A percentile compares a stretch with the other conserved stretches of the same genome.
Evolutionary conservation across 2,329 filamentous ascomycete genomes (phyloP).

Genomic region (Endocalyx cinctus): DNA sequence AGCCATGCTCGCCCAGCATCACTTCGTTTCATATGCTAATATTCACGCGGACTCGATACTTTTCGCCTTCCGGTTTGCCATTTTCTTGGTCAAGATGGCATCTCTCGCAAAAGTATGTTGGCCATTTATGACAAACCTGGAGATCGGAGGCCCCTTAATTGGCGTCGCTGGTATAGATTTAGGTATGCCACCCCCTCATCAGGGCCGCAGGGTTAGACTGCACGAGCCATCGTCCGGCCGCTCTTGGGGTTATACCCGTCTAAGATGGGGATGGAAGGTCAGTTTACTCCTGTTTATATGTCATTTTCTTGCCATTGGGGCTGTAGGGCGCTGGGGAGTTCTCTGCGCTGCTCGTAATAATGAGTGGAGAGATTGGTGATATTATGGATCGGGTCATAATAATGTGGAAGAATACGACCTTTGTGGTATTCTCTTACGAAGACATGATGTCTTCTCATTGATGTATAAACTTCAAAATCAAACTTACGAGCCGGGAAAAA

Average conservation of each 20-base stretch:
- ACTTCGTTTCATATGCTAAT: conserved; percentile 23
- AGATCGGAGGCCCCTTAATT: conserved; percentile 63
- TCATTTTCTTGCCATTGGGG: conserved; percentile 30
- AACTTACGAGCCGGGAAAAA: no score
- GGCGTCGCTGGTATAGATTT: conserved; percentile 64
- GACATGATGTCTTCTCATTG: no score
- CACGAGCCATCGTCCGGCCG: conserved; percentile 8
- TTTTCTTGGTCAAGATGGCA: conserved; percentile 67
- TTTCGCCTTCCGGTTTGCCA: conserved; percentile 44
- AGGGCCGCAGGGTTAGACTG: conserved; percentile 2
- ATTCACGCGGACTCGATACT: conserved; percentile 27
- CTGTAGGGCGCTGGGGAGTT: conserved; percentile 23
- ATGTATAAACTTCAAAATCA: no score
- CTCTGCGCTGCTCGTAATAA: conserved; percentile 26
- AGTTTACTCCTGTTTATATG: conserved; percentile 29
- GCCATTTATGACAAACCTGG: conserved; percentile 63
- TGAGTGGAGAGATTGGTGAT: conserved; percentile 20
- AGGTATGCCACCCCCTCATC: conserved; percentile 29
- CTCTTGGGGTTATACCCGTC: conserved; percentile 9
- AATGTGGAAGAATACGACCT: no score
- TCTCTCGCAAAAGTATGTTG: conserved; percentile 65
- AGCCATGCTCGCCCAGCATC: conserved; percentile 32
- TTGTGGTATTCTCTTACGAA: no score
- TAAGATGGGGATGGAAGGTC: conserved; percentile 29
- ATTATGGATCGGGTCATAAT: background rate